Evolutionary conservation across 345 rosid genomes (phyloP).

Genomic region (Durio zibethinus): DNA sequence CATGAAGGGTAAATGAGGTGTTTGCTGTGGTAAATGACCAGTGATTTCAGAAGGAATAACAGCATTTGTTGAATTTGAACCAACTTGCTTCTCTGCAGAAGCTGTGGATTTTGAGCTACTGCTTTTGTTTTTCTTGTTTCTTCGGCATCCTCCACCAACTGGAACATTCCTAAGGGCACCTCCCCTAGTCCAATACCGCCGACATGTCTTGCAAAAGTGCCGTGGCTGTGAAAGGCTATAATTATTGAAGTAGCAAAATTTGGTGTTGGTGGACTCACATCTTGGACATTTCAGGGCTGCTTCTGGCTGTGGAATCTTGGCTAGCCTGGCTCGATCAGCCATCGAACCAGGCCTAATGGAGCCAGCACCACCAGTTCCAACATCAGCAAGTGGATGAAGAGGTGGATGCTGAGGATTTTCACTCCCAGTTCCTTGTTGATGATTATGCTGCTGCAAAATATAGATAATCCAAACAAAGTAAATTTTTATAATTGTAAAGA

Average conservation of each 20-base stretch:
- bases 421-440: constrained; percentile 23
- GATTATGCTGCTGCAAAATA: constrained; percentile 42
- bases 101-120: constrained; percentile 36
- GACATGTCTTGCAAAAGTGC: constrained; percentile 76
- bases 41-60: constrained; percentile 36
- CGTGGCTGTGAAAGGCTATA: constrained; percentile 79
- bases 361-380: constrained; percentile 23
- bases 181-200: constrained; percentile 81
- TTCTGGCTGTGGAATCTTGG: constrained; percentile 61
- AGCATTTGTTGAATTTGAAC: constrained; percentile 31
- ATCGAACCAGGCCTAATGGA: constrained; percentile 59
- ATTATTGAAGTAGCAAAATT: constrained; percentile 85
- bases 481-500: constrained; percentile 11
- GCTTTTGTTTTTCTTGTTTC: constrained; percentile 59
- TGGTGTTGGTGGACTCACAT: constrained; percentile 74
- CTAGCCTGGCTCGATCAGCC: constrained; percentile 69
- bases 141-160: constrained; percentile 76
- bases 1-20: constrained; percentile 49
- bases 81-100: constrained; percentile 30
- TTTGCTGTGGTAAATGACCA: constrained; percentile 32
- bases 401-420: constrained; percentile 46
- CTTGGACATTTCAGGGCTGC: constrained; percentile 65
- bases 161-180: constrained; percentile 77
- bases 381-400: constrained; percentile 29
- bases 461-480: not conserved